Base-by-base conservation (phyloP, 2,329 filamentous ascomycete species). In the Trichoderma polysporum region DNA sequence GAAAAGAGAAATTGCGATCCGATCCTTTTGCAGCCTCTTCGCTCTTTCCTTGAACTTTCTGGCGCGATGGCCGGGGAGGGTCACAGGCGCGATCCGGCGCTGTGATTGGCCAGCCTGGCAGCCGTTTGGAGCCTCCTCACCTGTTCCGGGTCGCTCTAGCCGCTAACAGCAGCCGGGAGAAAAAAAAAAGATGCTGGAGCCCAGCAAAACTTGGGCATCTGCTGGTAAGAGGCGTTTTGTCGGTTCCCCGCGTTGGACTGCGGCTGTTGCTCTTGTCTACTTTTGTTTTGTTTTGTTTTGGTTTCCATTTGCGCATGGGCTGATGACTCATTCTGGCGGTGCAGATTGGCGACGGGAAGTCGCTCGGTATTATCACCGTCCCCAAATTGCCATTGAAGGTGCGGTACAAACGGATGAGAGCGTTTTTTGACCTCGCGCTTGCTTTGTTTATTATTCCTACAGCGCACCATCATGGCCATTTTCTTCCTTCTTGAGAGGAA, bases 61-160 rank as follows among this genome's bases (percentile, higher is more conserved):
- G 54, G 66, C 60, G 68, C 63, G 68, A 69, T 69, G 45, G 65
- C 67, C 49, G 49, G 60, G 66, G 66, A 68, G 68, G 64, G 68
- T 68, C 68, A 66, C 50, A 53, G 59, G 70, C 66, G 59, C 56
- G 62, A 69, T 68, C 61, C 65, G 68, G 70, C 59, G 60, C 33
- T 61, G 57, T 72, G 68, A 73, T 73, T 73, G 72, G 72, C 66
- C 60, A 60, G 67, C 35, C 35, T 47, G 52, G 25, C n/a, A 37
- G 53, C 39, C 37, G 54, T 56, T 35, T 17, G n/a, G 66, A 47
- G 62, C 35, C 49, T 50, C 66, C 62, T 65, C 68, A 62, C 50
- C 60, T 54, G 54, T 54, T 63, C 62, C 41, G 65, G 52, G 66
- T 56, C 47, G 52, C 31, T 65, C 67, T 54, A 67, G 67, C 64